Percentiles rank a stretch among this genome's conserved stretches.
phyloP scores from a whole-genome alignment of 1,139 yeast species.

The Spathaspora sp. region DNA sequence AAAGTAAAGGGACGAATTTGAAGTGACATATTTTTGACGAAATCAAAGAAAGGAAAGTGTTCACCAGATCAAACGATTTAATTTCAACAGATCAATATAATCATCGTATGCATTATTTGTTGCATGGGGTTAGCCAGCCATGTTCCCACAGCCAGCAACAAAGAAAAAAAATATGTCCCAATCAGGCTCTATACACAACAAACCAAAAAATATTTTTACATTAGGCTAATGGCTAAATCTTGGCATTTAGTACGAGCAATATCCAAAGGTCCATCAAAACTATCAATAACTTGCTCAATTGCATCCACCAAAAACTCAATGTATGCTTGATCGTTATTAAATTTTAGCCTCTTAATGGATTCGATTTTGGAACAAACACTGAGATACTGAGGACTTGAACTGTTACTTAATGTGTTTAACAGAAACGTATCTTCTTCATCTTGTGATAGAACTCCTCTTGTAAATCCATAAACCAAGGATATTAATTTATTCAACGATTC shows the following conservation, averaged over 20 bases:
- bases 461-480: slow-evolving; percentile 12
- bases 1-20: slow-evolving; percentile 15
- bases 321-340: slow-evolving; percentile 6
- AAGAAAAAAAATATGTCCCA: background rate
- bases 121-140: background rate
- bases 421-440: background rate
- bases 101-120: background rate
- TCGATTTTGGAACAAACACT: background rate
- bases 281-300: slow-evolving; percentile 3
- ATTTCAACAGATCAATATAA: background rate
- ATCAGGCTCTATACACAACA: background rate
- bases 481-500: slow-evolving; percentile 12
- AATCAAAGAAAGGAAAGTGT: background rate
- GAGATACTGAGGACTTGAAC: background rate
- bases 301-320: slow-evolving; percentile 6
- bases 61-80: background rate
- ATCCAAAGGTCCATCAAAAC: background rate
- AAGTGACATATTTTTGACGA: slow-evolving; percentile 15
- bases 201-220: background rate
- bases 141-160: background rate
- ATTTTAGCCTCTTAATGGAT: background rate
- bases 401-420: background rate
- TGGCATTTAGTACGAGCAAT: slow-evolving; percentile 3
- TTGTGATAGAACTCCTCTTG: background rate
- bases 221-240: slow-evolving; percentile 8